phyloP scores from a whole-genome alignment of 108 stramenopile species.

The Fistulifera pelliculosa region DNA sequence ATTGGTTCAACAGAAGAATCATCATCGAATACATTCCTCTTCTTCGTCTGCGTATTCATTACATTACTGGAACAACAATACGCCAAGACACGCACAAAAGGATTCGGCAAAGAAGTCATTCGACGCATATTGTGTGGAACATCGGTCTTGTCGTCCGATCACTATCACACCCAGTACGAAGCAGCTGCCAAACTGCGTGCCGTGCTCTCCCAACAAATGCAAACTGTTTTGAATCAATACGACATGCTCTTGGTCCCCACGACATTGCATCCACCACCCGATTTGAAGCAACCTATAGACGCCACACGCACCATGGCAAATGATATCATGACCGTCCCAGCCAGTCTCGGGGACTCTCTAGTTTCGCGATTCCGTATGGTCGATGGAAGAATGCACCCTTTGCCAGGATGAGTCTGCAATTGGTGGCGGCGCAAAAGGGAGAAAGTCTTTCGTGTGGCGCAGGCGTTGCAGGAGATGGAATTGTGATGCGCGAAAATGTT shows the following conservation, averaged over 20 bases:
- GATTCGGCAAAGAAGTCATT: slow-evolving; percentile 79
- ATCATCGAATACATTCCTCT: neutral
- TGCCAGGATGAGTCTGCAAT: too few species aligned
- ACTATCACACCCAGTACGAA: slow-evolving; percentile 82
- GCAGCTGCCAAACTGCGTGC: slow-evolving; percentile 72
- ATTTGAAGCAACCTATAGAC: slow-evolving; percentile 25
- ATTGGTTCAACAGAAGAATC: slow-evolving; percentile 8
- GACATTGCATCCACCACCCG: slow-evolving; percentile 45
- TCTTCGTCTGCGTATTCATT: slow-evolving; percentile 12
- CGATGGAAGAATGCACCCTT: slow-evolving; percentile 11
- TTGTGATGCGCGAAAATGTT: too few species aligned
- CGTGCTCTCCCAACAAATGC: slow-evolving; percentile 47
- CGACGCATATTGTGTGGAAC: slow-evolving; percentile 77
- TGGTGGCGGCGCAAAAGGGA: too few species aligned
- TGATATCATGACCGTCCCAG: slow-evolving; percentile 88
- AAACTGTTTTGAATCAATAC: slow-evolving; percentile 31
- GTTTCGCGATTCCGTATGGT: slow-evolving; percentile 19
- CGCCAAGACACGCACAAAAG: slow-evolving; percentile 43
- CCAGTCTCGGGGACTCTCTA: slow-evolving; percentile 77
- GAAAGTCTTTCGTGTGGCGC: too few species aligned
- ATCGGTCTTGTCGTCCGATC: slow-evolving; percentile 74
- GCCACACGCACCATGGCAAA: slow-evolving; percentile 74
- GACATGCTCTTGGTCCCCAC: slow-evolving; percentile 81
- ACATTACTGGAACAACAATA: slow-evolving; percentile 68
- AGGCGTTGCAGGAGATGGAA: too few species aligned